Base-by-base conservation (phyloP, 2,329 filamentous ascomycete species). In the Lachnellula occidentalis region DNA sequence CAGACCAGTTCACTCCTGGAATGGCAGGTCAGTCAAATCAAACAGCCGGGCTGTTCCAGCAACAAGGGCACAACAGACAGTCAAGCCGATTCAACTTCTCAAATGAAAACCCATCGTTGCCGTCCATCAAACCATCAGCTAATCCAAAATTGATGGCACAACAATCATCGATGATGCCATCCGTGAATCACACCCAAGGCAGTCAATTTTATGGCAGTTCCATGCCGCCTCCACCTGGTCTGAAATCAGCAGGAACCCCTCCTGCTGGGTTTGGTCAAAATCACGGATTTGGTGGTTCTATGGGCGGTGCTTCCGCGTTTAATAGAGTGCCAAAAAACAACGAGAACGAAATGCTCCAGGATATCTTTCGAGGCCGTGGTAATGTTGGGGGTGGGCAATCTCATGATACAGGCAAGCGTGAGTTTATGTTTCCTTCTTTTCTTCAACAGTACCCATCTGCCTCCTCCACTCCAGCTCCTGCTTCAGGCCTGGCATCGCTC, bases 351-450 rank as follows among this genome's bases (percentile, higher is more conserved):
- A 77, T 94, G 70, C 82, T 95, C 74, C 88, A 91, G 71, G 88
- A 90, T 70, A 78, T 96, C 67, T 81, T 95, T 69, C 85, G 91
- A 67, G 81, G 82, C 69, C 82, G 83, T 67, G 80, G 81, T 68
- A 75, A 71, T 64, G 71, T 81, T 67, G 81, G 80, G 70, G 83
- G 81, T 71, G 81, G 79, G 72, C 87, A 90, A 74, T 79, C 81
- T 72, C 86, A 88, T 75, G 91, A 95, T 77, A 81, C 85, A 74
- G 86, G 85, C 85, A 96, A 96, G 90, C 91, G 91, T 96, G 91
- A 96, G 91, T 96, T 88, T 80, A 87, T 90, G 80, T 88, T 92
- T 84, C 89, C 90, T 86, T 89, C 87, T 78, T 89, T 92, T 77
- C 85, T 88, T 76, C 89, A 88, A 73, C 88, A 92, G 79, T 89